Conservation (phyloP, 2,329 filamentous ascomycete species). For the Neonectria faginata region DNA sequence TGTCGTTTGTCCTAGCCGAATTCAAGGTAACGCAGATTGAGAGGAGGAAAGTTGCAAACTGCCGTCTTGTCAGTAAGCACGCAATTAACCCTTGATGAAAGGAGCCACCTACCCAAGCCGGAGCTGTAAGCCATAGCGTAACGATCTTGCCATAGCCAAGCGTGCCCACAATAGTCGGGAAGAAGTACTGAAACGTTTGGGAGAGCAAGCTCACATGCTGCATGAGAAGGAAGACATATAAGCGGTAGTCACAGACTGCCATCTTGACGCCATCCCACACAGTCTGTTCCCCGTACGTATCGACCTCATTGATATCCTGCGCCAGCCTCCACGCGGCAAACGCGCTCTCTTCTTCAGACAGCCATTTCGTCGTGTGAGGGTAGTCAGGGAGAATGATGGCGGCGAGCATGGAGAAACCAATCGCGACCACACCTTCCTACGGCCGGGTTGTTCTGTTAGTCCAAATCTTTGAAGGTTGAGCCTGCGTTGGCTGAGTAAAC, state of each 20-base stretch:
- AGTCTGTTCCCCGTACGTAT: constrained; percentile 52
- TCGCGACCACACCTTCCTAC: constrained; percentile 55
- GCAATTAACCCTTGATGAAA: background rate
- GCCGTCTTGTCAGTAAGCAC: background rate
- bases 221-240: constrained; percentile 66
- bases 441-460: background rate
- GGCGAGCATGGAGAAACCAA: constrained; percentile 52
- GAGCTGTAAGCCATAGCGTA: constrained; percentile 68
- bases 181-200: constrained; percentile 74
- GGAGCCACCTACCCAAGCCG: constrained; percentile 63
- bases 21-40: constrained; percentile 66
- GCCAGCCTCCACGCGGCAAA: constrained; percentile 65
- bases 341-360: constrained; percentile 61
- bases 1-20: constrained; percentile 64
- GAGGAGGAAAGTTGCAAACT: constrained; percentile 64
- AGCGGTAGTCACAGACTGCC: constrained; percentile 60
- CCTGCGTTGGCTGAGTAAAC: background rate
- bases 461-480: background rate
- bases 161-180: constrained; percentile 72
- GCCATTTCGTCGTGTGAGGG: constrained; percentile 64
- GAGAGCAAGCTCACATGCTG: constrained; percentile 64
- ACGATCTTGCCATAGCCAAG: constrained; percentile 67
- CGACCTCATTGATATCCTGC: constrained; percentile 60
- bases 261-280: constrained; percentile 60
- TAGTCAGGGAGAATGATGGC: constrained; percentile 62